These are phyloP conservation scores for Venustampulla echinocandica DNA, from an alignment of 495 filamentous ascomycete species.

Conservation along the genomic window DNA sequence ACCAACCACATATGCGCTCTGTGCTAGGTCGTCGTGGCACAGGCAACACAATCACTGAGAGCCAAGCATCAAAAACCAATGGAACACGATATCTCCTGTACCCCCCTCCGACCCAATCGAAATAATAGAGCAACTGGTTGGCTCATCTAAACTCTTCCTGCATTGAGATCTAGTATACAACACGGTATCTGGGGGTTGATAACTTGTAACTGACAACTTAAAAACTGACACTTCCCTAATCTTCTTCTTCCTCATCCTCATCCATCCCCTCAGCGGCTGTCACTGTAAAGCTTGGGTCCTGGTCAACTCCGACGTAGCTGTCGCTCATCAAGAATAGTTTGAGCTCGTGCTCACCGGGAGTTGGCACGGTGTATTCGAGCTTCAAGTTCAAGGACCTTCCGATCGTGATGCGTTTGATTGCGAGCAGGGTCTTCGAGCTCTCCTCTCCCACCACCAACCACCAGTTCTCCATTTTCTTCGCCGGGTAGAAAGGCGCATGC, in stretches of 20 bases:
- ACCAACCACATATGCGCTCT: conserved; percentile 8
- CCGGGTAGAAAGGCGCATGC: conserved; percentile 92
- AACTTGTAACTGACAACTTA: conserved; percentile 4
- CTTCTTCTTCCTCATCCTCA: conserved; percentile 69
- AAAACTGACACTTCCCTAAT: conserved; percentile 20
- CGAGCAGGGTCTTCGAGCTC: conserved; percentile 73
- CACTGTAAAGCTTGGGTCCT: conserved; percentile 82
- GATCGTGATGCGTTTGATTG: conserved; percentile 91
- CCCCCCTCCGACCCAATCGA: not conserved
- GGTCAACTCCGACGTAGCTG: conserved; percentile 94
- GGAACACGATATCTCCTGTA: conserved; percentile 1
- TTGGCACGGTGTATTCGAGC: conserved; percentile 83
- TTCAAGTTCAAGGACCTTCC: conserved; percentile 64
- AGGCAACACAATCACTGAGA: conserved; percentile 21
- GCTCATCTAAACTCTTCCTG: conserved; percentile 16
- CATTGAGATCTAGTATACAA: conserved; percentile 23
- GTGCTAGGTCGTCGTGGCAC: conserved; percentile 12
- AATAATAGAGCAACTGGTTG: conserved; percentile 6
- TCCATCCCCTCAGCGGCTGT: conserved; percentile 89
- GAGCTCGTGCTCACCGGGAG: conserved; percentile 75
- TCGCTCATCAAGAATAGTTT: conserved; percentile 95
- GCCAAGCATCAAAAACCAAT: conserved; percentile 14
- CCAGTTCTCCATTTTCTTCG: conserved; percentile 88
- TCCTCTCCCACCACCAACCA: conserved; percentile 96
- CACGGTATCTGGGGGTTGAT: conserved; percentile 3